A percentile compares a stretch with the other conserved stretches of the same genome.
phyloP scores from a whole-genome alignment of 805 yeast species.

The Sugiyamaella floridensis region DNA sequence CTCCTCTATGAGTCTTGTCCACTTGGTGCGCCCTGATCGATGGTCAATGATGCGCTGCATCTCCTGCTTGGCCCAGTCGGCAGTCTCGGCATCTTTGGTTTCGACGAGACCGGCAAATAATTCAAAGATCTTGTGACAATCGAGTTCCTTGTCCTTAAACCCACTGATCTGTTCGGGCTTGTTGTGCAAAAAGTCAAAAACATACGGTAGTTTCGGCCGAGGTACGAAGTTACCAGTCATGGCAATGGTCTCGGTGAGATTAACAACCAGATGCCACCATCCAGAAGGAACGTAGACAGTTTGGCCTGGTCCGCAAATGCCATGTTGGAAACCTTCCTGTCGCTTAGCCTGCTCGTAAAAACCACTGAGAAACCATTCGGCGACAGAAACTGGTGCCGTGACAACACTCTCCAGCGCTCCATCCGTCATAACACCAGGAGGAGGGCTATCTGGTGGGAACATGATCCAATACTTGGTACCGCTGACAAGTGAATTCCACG shows the following conservation, averaged over 20 bases:
- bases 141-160: slow-evolving; percentile 34
- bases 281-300: slow-evolving; percentile 89
- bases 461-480: slow-evolving; percentile 84
- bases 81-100: slow-evolving; percentile 32
- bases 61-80: slow-evolving; percentile 33
- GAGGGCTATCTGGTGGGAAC: slow-evolving; percentile 78
- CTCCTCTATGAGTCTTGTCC: slow-evolving; percentile 42
- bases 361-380: slow-evolving; percentile 85
- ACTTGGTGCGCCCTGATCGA: slow-evolving; percentile 25
- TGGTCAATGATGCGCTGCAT: slow-evolving; percentile 32
- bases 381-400: slow-evolving; percentile 84
- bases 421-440: slow-evolving; percentile 81
- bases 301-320: slow-evolving; percentile 74
- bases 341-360: slow-evolving; percentile 50
- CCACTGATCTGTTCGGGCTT: slow-evolving; percentile 74
- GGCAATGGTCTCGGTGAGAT: slow-evolving; percentile 60
- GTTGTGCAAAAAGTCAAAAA: slow-evolving; percentile 57
- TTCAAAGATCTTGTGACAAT: slow-evolving; percentile 13
- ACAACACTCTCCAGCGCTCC: slow-evolving; percentile 70
- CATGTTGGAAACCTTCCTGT: slow-evolving; percentile 47
- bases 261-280: slow-evolving; percentile 97
- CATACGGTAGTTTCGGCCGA: slow-evolving; percentile 49
- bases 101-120: slow-evolving; percentile 47
- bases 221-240: slow-evolving; percentile 88
- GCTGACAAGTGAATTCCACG: slow-evolving; percentile 76